phyloP scores from a whole-genome alignment of 176 grass and related monocot species.

The Aegilops bicornis region DNA sequence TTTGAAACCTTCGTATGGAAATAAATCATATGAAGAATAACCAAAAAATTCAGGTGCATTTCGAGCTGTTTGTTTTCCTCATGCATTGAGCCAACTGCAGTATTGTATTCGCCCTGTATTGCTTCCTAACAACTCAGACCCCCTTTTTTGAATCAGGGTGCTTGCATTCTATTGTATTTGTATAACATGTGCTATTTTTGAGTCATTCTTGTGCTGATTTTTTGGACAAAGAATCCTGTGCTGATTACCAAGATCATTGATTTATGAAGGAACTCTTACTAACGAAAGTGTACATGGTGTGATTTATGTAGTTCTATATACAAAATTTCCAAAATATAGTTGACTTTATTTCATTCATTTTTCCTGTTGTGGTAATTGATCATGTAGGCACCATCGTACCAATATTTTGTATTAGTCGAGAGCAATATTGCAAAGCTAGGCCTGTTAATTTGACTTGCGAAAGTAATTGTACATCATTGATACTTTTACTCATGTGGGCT shows the following conservation, averaged over 20 bases:
- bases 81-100: no score
- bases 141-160: no score
- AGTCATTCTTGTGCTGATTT: neutral
- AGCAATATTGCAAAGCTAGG: neutral
- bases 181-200: no score
- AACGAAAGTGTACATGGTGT: constrained; percentile 42
- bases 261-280: constrained; percentile 16
- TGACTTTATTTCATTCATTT: constrained; percentile 14
- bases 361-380: neutral
- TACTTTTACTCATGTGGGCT: no score
- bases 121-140: no score
- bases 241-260: constrained; percentile 1
- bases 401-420: neutral
- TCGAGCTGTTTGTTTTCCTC: no score
- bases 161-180: no score
- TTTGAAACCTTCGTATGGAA: no score
- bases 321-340: constrained; percentile 19
- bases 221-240: neutral
- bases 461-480: neutral
- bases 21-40: no score
- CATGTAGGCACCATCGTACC: neutral
- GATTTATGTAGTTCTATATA: constrained; percentile 22
- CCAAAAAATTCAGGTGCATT: no score
- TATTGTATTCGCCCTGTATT: no score
- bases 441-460: neutral